Evolutionary conservation across 352 stramenopile genomes (phyloP), one percentile per base, ranked within the genome.

Genomic region (Pythium pectinolyticum): DNA sequence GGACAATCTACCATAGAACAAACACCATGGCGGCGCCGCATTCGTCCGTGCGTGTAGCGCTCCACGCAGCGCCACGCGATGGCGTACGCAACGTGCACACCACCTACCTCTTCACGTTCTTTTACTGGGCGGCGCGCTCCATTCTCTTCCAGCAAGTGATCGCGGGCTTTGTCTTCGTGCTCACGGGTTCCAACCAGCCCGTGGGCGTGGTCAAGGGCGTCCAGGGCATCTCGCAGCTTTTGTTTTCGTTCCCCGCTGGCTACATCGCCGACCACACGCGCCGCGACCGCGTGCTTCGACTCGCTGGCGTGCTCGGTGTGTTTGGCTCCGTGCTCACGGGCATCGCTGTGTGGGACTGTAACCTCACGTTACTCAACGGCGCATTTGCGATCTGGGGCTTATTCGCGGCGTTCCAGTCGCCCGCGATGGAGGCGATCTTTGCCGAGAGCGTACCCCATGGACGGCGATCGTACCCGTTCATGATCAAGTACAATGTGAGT

Each of bases 171-270:
- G 67, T 78, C 27, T 78, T 70, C 49, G 67, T 74, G 20, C 49
- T 78, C 1, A 93, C 84, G 3, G 51, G 67, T 41, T 90, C 82
- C 34, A 93, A 91, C 58, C 77, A 90, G 51, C 82, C 80, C 32
- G 84, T 93, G 49, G 84, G 84, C n/a, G 78, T 91, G 22, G 79
- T 93, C 69, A 93, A 92, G 62, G 84, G 84, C 64, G 87, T 93
- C 39, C 82, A 91, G 54, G 84, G 84, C 60, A 88, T 93, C 69
- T 78, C 83, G 43, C 84, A 93, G 68, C 76, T 93, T n/a, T 30
- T 88, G 11, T 89, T 89, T 46, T 89, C 84, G 22, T 72, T 91
- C 27, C 84, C 84, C 3, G 78, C 79, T 0, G 84, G 80, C 22
- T 89, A 86, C 60, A 75, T 86, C 46, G 80, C 78, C 20, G 82